Conservation (phyloP, 306 rosid genomes). For the Prunus salicina region DNA sequence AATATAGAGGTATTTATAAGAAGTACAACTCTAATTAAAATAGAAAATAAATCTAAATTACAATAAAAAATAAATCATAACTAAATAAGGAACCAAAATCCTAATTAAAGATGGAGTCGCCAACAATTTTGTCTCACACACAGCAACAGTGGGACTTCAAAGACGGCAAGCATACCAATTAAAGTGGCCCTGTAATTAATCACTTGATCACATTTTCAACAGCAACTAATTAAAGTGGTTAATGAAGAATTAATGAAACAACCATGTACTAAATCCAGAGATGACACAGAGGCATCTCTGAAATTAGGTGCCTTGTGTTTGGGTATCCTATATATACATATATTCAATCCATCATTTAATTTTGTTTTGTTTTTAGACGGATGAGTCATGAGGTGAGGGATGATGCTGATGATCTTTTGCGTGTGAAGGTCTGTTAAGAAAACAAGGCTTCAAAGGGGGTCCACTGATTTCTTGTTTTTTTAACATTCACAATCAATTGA, state of each 20-base stretch:
- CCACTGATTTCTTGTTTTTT: constrained; percentile 27
- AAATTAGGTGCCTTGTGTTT: no score
- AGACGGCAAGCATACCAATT: constrained; percentile 20
- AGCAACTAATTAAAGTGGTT: not conserved
- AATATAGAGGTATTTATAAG: no score
- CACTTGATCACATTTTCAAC: not conserved
- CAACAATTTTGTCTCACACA: constrained; percentile 18
- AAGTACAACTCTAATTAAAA: no score
- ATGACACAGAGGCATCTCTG: not conserved
- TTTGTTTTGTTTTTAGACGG: not conserved
- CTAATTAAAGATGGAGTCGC: no score
- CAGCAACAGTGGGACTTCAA: constrained; percentile 8
- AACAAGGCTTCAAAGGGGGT: constrained; percentile 25
- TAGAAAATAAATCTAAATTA: no score
- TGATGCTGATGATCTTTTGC: constrained; percentile 35
- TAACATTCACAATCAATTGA: constrained; percentile 24
- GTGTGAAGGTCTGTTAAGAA: constrained; percentile 39
- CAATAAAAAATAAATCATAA: no score
- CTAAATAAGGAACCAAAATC: no score
- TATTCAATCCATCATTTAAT: not conserved
- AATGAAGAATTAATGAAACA: not conserved
- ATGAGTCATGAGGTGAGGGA: not conserved
- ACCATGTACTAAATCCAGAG: no score
- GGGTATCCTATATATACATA: no score
- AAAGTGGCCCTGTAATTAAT: not conserved